These are phyloP conservation scores for Hysterangium stoloniferum DNA, from an alignment of 768 basidiomycete genomes.

Conservation along the genomic window DNA sequence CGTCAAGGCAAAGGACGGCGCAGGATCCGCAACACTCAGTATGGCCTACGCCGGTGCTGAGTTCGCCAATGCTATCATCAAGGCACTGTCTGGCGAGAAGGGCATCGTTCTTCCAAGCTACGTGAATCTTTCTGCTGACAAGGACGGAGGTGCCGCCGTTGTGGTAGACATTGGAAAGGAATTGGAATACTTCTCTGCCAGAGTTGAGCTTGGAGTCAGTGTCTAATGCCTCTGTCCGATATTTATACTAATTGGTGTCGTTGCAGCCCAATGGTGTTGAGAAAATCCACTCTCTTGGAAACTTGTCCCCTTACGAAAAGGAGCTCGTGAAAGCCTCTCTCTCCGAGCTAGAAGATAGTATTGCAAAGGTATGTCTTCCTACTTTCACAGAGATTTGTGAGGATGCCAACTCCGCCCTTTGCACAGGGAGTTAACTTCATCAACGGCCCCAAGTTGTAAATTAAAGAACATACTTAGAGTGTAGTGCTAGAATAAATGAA, in stretches of 20 bases:
- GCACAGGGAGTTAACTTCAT: slow-evolving; percentile 19
- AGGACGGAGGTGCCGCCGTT: slow-evolving; percentile 62
- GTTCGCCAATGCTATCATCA: slow-evolving; percentile 77
- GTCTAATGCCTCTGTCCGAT: slow-evolving; percentile 1
- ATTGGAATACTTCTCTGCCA: slow-evolving; percentile 83
- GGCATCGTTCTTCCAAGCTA: slow-evolving; percentile 80
- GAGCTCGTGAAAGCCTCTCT: slow-evolving; percentile 72
- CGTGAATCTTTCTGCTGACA: slow-evolving; percentile 70
- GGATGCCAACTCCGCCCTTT: neutral
- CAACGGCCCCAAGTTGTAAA: slow-evolving; percentile 17
- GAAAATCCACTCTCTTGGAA: slow-evolving; percentile 77
- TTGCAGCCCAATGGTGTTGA: slow-evolving; percentile 70
- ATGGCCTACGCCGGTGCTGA: slow-evolving; percentile 95
- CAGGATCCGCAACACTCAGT: slow-evolving; percentile 91
- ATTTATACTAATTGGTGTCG: slow-evolving; percentile 9
- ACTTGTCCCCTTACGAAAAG: slow-evolving; percentile 63
- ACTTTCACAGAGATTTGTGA: neutral
- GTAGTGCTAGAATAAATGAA: no score
- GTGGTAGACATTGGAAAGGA: slow-evolving; percentile 68
- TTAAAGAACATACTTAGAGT: slow-evolving; percentile 5
- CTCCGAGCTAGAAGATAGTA: slow-evolving; percentile 69
- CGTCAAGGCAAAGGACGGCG: slow-evolving; percentile 93
- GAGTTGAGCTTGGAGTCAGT: slow-evolving; percentile 79
- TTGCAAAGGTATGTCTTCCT: slow-evolving; percentile 33
- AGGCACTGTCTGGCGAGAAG: slow-evolving; percentile 82